Base-by-base conservation (phyloP, 23 red algal genomes). In the Gracilaria gracilis region DNA sequence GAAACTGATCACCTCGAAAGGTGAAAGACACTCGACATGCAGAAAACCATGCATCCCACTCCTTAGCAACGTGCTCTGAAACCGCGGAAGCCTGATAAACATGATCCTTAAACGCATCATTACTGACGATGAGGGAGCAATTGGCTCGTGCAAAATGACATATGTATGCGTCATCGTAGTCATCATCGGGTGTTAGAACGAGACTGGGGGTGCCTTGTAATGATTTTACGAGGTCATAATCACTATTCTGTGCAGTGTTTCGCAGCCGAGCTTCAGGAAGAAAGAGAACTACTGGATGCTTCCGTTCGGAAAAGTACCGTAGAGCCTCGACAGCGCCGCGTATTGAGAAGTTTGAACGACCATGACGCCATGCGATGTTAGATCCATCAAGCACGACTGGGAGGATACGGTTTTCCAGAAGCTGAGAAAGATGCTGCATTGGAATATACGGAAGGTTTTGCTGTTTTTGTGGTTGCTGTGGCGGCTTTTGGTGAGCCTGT, bases 361-460 rank as follows among this genome's bases (percentile, higher is more conserved):
- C 87, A 75, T 96, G 94, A 44, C 80, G 80, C 94, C 94, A 96
- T 16, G 87, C 87, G 39, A 96, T 88, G 57, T 96, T 96, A 12
- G 94, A 80, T 73, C 94, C 94, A 79, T 96, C 94, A 44, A 96
- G 66, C 9, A 92, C 55, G 35, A 96, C 79, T 9, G 74, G 86
- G 21, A 65, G 61, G 20, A 34, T 81, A 21, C 32, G 33, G 54
- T 48, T 24, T 58, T 27, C 37, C 0, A 58, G 29, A 54, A 28
- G 47, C 17, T 81, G 76, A 19, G 47, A 46, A 32, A 58, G 47
- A 16, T 48, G 47, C 6, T 36, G 40, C 31, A 36, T 54, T 17
- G 54, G 32, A 54, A 81, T 27, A n/a, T 13, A 28, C 1, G 74
- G 48, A 36, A 40, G 40, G 40, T 9, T 12, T 36, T 50, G 40